A percentile compares a stretch with the other conserved stretches of the same genome.
Conservation (phyloP, 2,329 filamentous ascomycete species). For the Exophiala xenobiotica region DNA sequence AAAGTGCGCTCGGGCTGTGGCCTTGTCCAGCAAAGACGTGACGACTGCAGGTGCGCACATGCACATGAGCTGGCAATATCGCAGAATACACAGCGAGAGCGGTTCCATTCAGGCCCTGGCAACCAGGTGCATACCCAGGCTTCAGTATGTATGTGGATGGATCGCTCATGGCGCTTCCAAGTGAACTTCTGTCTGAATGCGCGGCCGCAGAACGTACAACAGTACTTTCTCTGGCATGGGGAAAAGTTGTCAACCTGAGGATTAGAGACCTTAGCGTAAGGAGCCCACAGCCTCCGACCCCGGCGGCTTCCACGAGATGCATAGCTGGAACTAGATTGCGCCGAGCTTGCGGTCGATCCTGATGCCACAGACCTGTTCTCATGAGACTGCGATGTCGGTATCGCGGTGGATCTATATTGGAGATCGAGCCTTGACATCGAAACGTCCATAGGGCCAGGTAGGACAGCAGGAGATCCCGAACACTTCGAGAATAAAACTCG, state of each 20-base stretch:
- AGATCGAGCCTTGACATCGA: no score
- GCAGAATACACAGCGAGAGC: background rate
- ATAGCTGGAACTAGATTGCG: background rate
- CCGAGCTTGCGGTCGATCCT: background rate
- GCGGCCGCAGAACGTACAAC: background rate
- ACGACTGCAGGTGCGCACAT: no score
- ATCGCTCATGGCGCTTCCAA: background rate
- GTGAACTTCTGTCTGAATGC: background rate
- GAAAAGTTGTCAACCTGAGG: no score
- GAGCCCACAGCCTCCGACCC: background rate
- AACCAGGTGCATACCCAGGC: background rate
- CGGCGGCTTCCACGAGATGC: background rate
- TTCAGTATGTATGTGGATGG: background rate
- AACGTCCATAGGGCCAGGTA: no score
- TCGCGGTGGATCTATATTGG: background rate
- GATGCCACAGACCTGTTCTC: background rate
- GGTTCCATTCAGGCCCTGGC: background rate
- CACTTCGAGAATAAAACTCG: no score
- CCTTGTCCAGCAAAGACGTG: background rate
- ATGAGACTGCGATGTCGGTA: background rate
- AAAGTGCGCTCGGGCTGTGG: background rate
- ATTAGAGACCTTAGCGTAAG: background rate
- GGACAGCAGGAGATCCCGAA: no score
- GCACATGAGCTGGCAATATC: no score
- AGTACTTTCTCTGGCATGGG: background rate